phyloP scores from a whole-genome alignment of 345 rosid species.

The Microthlaspi erraticum region DNA sequence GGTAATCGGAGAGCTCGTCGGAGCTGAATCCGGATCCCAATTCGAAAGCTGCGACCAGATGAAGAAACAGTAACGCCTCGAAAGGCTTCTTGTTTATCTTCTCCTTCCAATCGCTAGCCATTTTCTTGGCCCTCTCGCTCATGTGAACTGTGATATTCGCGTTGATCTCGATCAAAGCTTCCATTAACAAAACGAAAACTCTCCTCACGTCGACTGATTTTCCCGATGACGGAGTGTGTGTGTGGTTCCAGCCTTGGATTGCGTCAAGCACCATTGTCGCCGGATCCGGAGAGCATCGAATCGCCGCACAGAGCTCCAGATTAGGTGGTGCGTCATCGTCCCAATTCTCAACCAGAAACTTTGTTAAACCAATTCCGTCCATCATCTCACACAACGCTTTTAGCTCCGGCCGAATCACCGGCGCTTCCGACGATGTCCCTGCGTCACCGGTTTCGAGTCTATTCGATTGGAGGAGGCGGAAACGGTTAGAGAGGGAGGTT shows the following conservation, averaged over 20 bases:
- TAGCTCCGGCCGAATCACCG: conserved; percentile 51
- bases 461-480: conserved; percentile 54
- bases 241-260: conserved; percentile 52
- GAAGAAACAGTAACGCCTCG: conserved; percentile 54
- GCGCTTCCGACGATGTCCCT: background rate
- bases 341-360: conserved; percentile 46
- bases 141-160: conserved; percentile 41
- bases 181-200: conserved; percentile 59
- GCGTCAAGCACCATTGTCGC: conserved; percentile 69
- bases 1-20: conserved; percentile 54
- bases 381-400: conserved; percentile 59
- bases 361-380: conserved; percentile 66
- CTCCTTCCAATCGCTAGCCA: conserved; percentile 67
- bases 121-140: conserved; percentile 60
- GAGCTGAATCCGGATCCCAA: conserved; percentile 51
- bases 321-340: conserved; percentile 50
- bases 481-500: conserved; percentile 49
- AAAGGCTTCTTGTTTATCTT: conserved; percentile 44
- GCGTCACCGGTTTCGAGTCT: conserved; percentile 3
- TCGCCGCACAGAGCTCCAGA: conserved; percentile 50
- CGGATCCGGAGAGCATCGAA: conserved; percentile 54
- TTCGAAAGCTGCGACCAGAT: conserved; percentile 59
- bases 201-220: conserved; percentile 47
- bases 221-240: conserved; percentile 15
- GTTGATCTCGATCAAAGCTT: conserved; percentile 50